Base-by-base conservation (phyloP, 768 basidiomycete species). In the Amanita pseudoporphyria region DNA sequence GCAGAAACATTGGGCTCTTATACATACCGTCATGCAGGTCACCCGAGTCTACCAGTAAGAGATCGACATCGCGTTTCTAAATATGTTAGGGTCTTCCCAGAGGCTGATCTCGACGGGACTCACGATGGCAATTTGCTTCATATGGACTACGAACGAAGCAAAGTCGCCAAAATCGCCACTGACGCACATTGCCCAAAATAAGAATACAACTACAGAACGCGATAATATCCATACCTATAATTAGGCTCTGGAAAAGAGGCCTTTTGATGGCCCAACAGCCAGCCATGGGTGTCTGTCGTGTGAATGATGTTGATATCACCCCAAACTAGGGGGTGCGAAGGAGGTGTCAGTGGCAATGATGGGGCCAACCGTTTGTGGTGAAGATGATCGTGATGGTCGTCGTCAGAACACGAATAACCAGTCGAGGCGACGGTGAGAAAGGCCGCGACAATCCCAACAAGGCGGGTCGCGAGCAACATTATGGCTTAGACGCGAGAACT, bases 241-340 rank as follows among this genome's bases (percentile, higher is more conserved):
- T 84, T 82, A 0, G 87, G 85, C 57, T 91, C 87, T 0, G 87
- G 86, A 59, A 74, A 79, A 3, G 73, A 74, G 2, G 67, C 14
- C 58, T 89, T 84, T 57, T 88, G 86, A 66, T 95, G 91, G 1
- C 91, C 91, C 32, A 91, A 71, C 3, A 94, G 68, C 69, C 72
- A 69, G 33, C 72, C 68, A 66, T 87, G 83, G 33, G 78, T 86
- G 62, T 93, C 90, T 0, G 92, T 93, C 2, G 89, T 93, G 57
- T 84, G 81, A 40, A 93, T 73, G 57, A 93, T 76, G 60, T 94
- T 94, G 60, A 94, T 73, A 58, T 93, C 88, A n/a, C 84, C 81
- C 92, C 91, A 93, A 45, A 78, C 76, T 12, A 95, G 72, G 19
- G 78, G 75, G 16, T 81, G 70, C 49, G 75, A 74, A 3, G 90